Conservation (phyloP, 257 asterid species). For the Jacaranda copaia region DNA sequence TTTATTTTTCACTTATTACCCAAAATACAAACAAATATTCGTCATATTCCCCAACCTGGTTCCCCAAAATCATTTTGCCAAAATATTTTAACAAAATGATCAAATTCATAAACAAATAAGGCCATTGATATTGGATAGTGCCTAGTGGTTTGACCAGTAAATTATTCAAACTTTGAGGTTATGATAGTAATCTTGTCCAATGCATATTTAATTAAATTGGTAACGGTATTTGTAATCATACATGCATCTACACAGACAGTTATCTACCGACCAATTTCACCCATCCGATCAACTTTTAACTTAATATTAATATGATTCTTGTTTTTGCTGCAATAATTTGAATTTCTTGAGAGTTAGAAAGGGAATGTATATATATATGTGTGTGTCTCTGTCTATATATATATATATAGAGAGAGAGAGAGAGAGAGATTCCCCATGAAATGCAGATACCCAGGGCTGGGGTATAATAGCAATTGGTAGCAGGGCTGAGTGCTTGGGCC, state of each 20-base stretch:
- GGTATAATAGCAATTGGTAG: slow-evolving; percentile 55
- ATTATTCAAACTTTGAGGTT: slow-evolving; percentile 24
- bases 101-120: too few species aligned
- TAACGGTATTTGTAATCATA: slow-evolving; percentile 10
- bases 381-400: not conserved
- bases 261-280: slow-evolving; percentile 43
- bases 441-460: slow-evolving; percentile 30
- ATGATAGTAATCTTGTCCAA: not conserved
- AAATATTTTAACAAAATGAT: too few species aligned
- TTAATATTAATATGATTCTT: slow-evolving; percentile 1
- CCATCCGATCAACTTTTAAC: slow-evolving; percentile 29
- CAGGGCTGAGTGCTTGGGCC: slow-evolving; percentile 58
- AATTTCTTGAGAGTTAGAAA: not conserved
- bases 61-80: too few species aligned
- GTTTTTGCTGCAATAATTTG: slow-evolving; percentile 10
- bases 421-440: slow-evolving; percentile 36
- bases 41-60: too few species aligned
- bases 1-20: too few species aligned
- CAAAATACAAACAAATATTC: too few species aligned
- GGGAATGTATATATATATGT: not conserved
- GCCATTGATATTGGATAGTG: too few species aligned
- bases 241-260: slow-evolving; percentile 34
- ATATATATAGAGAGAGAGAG: slow-evolving; percentile 24
- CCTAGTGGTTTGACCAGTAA: slow-evolving; percentile 33
- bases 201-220: slow-evolving; percentile 15